phyloP scores from a whole-genome alignment of 225 moss, liverwort and hornwort species.

The Neckera pumila region DNA sequence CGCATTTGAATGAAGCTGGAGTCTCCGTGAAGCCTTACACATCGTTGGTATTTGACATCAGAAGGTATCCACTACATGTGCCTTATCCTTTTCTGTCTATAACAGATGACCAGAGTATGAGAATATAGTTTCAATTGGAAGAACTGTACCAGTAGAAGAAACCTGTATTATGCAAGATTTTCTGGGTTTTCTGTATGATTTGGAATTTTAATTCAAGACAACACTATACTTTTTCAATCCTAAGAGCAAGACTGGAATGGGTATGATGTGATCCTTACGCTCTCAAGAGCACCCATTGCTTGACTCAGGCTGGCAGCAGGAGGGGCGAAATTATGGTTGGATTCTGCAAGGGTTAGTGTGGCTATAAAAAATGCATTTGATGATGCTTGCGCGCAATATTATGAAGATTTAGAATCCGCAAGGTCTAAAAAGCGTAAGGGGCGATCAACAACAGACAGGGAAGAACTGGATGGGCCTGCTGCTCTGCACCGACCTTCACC shows the following conservation, averaged over 20 bases:
- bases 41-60: conserved; percentile 60
- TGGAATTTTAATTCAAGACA: neutral
- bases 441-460: neutral
- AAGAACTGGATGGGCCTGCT: conserved; percentile 64
- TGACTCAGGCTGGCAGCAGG: conserved; percentile 54
- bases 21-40: conserved; percentile 64
- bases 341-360: conserved; percentile 78
- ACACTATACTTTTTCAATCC: neutral
- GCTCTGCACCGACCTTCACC: conserved; percentile 70
- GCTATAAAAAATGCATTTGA: conserved; percentile 89
- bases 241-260: neutral
- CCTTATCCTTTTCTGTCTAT: neutral
- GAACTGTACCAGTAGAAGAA: neutral
- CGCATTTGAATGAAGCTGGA: conserved; percentile 60
- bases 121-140: neutral
- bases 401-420: conserved; percentile 26
- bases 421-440: conserved; percentile 21
- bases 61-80: conserved; percentile 26
- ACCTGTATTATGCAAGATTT: neutral
- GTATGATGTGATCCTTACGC: neutral
- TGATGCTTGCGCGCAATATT: conserved; percentile 69
- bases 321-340: conserved; percentile 86
- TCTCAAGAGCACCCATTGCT: neutral
- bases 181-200: neutral
- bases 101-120: neutral